Evolutionary conservation across 768 basidiomycete genomes (phyloP), one percentile per base, ranked within the genome.

Genomic region (Psilocybe subaeruginosa): DNA sequence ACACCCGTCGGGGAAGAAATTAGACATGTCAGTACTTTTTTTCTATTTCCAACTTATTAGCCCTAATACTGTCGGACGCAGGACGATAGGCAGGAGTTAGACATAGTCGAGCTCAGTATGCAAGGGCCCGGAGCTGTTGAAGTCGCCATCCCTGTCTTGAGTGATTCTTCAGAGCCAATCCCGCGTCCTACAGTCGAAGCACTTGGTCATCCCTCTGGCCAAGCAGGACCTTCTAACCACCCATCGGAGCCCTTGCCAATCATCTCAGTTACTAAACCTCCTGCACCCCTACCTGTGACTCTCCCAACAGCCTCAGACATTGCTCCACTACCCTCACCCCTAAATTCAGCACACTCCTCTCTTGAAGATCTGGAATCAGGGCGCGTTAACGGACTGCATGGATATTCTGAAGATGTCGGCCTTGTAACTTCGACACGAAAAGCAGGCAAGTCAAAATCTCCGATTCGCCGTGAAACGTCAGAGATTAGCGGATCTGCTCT

Each of bases 301-400:
- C 76, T 93, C 17, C 92, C 92, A 0, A 90, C 85, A 16, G 77
- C 80, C 27, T 80, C 78, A 39, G 88, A 90, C 66, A 86, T 91
- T 39, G 74, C 78, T 19, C 62, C 80, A 23, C 69, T 75, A 12
- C 76, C 80, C 5, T 80, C 81, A 8, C 78, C 80, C 1, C 76
- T 81, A 5, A 78, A 80, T 51, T 82, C 83, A 16, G 74, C 71
- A 8, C 79, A 78, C 43, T 76, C 78, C 14, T 75, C 77, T 3
- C 77, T 78, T 43, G 78, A 80, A 45, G 84, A 85, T 60, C 68
- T 85, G 9, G 85, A 86, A 69, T 69, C 81, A 27, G 86, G 85
- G 4, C 79, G 72, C 11, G 71, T 76, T 37, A 66, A 65, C 16
- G 76, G 75, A 5, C 76, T 81, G 72, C 77, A 75, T 43, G 79